Conservation (phyloP, 306 rosid species). For the Glycine tomentella region DNA sequence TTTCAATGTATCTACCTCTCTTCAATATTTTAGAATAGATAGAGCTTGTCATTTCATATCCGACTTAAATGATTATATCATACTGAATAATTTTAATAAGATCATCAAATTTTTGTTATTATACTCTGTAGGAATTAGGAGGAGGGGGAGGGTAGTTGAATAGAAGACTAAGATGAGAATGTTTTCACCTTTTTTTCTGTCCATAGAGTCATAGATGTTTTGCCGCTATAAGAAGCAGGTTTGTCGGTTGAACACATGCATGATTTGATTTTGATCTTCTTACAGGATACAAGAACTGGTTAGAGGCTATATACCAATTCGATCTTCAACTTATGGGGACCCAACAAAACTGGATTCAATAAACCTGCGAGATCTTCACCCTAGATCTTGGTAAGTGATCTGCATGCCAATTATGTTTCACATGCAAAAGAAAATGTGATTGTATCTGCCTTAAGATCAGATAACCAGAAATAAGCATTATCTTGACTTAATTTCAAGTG, state of each 20-base stretch:
- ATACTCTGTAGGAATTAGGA: slow-evolving; percentile 17
- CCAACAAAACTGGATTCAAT: slow-evolving; percentile 65
- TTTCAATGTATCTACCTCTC: background rate
- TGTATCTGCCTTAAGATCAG: slow-evolving; percentile 28
- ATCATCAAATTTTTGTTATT: background rate
- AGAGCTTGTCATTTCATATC: slow-evolving; percentile 5
- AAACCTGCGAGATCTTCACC: slow-evolving; percentile 73
- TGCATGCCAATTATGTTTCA: slow-evolving; percentile 10
- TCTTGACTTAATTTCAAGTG: slow-evolving; percentile 29
- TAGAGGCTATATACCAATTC: slow-evolving; percentile 54
- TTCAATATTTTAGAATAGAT: background rate
- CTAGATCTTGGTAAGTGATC: slow-evolving; percentile 74
- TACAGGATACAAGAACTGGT: slow-evolving; percentile 77
- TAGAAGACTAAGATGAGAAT: background rate
- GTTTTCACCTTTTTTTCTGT: background rate
- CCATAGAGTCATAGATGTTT: background rate
- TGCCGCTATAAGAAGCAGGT: background rate
- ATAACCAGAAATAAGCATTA: slow-evolving; percentile 10
- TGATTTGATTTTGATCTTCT: slow-evolving; percentile 44
- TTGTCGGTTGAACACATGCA: background rate
- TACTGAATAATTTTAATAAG: slow-evolving; percentile 12
- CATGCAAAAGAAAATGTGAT: slow-evolving; percentile 5
- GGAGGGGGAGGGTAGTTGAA: background rate
- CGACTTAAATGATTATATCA: background rate
- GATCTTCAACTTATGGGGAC: slow-evolving; percentile 64